phyloP scores from a whole-genome alignment of 169 alveolate genomes.

The Besnoitia besnoiti region DNA sequence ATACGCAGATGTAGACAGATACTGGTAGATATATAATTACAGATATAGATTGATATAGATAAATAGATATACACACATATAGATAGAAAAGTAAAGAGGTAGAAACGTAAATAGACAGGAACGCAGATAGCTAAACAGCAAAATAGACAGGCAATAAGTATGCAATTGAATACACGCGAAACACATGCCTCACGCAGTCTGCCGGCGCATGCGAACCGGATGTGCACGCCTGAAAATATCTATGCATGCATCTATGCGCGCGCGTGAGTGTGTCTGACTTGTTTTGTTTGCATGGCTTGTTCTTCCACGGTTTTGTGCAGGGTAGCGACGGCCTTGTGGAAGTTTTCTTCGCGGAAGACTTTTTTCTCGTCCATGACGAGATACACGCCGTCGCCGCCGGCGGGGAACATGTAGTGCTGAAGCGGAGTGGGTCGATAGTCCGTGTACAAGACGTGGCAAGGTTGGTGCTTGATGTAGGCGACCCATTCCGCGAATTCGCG shows the following conservation, averaged over 20 bases:
- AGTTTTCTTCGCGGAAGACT: conserved; percentile 81
- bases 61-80: conserved; percentile 18
- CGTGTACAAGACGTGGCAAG: conserved; percentile 97
- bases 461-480: conserved; percentile 95
- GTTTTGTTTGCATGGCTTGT: conserved; percentile 31
- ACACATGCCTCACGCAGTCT: too few relatives aligned
- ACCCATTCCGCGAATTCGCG: conserved; percentile 99
- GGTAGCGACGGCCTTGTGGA: conserved; percentile 70
- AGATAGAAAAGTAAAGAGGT: too few relatives aligned
- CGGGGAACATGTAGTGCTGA: conserved; percentile 95
- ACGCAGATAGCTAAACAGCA: too few relatives aligned
- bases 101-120: too few relatives aligned
- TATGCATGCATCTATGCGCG: not conserved
- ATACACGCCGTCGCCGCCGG: conserved; percentile 94
- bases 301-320: conserved; percentile 42
- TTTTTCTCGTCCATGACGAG: conserved; percentile 93
- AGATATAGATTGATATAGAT: not conserved
- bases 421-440: conserved; percentile 98
- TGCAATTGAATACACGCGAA: too few relatives aligned
- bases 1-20: not conserved
- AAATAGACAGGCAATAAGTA: too few relatives aligned
- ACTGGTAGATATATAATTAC: not conserved
- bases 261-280: not conserved
- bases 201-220: too few relatives aligned
- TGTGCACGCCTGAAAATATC: too few relatives aligned